Percentiles rank a stretch among this genome's conserved stretches.
These are phyloP conservation scores for Blastobotrys robertii DNA, from an alignment of 805 yeast genomes.

Conservation along the genomic window DNA sequence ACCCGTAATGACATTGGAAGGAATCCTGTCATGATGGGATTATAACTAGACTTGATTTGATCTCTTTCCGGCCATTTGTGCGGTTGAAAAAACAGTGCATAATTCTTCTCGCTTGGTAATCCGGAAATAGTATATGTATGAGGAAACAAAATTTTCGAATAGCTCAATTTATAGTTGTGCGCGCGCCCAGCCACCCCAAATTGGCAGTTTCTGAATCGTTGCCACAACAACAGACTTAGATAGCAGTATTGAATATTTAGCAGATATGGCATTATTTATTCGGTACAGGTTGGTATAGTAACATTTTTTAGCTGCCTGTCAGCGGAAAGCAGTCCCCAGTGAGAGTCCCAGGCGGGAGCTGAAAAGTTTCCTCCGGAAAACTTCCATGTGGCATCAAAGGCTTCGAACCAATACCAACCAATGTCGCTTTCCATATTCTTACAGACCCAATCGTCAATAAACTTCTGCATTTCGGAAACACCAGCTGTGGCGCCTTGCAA, in stretches of 20 bases:
- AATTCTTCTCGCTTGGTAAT: conserved; percentile 17
- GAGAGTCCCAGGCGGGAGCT: conserved; percentile 13
- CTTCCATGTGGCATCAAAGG: conserved; percentile 70
- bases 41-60: conserved; percentile 12
- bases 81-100: conserved; percentile 9
- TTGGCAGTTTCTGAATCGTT: background rate
- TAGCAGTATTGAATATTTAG: background rate
- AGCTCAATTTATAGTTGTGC: background rate
- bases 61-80: conserved; percentile 27
- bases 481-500: conserved; percentile 41
- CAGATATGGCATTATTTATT: background rate
- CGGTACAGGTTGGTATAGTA: conserved; percentile 31
- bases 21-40: conserved; percentile 6
- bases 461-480: conserved; percentile 33
- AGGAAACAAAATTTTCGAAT: conserved; percentile 3
- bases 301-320: conserved; percentile 37
- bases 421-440: conserved; percentile 28
- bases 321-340: conserved; percentile 56
- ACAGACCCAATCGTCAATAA: conserved; percentile 46
- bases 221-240: background rate
- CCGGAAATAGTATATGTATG: conserved; percentile 15
- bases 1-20: conserved; percentile 10
- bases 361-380: no score
- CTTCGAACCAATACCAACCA: conserved; percentile 57
- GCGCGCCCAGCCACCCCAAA: background rate